A percentile compares a stretch with the other conserved stretches of the same genome.
These are phyloP conservation scores for Paramecium pentaurelia DNA, from an alignment of 73 alveolate genomes.

Conservation along the genomic window DNA sequence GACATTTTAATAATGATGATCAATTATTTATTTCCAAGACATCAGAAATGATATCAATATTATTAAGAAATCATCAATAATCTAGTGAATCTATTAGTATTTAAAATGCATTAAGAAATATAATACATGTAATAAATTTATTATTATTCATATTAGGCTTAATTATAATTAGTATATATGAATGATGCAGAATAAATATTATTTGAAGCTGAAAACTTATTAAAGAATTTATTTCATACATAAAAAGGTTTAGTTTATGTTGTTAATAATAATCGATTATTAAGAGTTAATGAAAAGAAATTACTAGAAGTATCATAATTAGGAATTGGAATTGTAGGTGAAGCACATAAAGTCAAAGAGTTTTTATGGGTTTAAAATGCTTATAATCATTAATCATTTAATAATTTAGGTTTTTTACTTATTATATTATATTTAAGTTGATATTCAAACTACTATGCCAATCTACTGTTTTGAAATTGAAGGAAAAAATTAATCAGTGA, in stretches of 20 bases:
- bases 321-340: constrained; percentile 30
- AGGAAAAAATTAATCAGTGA: neutral
- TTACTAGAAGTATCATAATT: neutral
- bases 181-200: neutral
- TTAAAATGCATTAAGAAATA: neutral
- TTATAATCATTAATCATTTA: constrained; percentile 3
- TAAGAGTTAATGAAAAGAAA: neutral
- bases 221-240: constrained; percentile 29
- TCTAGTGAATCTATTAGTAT: constrained; percentile 10
- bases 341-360: neutral
- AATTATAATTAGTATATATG: neutral
- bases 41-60: constrained; percentile 1
- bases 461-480: neutral
- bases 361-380: constrained; percentile 12
- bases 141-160: neutral
- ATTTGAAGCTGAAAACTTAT: neutral
- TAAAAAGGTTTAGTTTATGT: constrained; percentile 28
- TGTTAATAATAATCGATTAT: neutral
- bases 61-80: constrained; percentile 32
- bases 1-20: constrained; percentile 44
- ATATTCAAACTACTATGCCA: constrained; percentile 36
- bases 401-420: constrained; percentile 3
- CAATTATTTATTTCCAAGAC: neutral
- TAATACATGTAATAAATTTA: neutral
- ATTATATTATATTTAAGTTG: neutral